Evolutionary conservation across 2,329 filamentous ascomycete genomes (phyloP), one percentile per base, ranked within the genome.

Genomic region (Trichoderma aggressivum): DNA sequence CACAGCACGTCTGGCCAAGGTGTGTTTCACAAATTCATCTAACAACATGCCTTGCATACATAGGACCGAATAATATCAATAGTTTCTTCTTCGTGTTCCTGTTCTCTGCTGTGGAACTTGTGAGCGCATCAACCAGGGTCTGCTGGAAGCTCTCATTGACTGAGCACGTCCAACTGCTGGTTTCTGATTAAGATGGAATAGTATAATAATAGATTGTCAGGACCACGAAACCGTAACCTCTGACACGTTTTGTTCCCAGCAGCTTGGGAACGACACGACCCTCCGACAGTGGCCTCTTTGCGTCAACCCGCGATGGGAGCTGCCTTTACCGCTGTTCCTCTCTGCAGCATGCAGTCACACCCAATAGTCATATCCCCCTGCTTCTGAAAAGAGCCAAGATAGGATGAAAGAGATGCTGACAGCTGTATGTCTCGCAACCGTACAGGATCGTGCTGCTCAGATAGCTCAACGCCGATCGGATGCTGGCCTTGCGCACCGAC

Each of bases 371-470:
- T 56, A 63, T 68, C 32, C 63, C 63, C 58, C 70, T 67, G 58
- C 39, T 30, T 4, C 47, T 36, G 56, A 14, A 43, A 58, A n/a
- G 26, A 21, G 36, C n/a, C 39, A 26, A 24, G 43, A 34, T 71
- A 34, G 70, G 70, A 56, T 67, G 18, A 75, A 47, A 62, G 71
- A 36, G 56, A 32, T 53, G 61, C 68, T 72, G 72, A 72, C 72
- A 71, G 59, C 71, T 73, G 72, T 69, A 70, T 73, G 72, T 73
- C 72, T 73, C 71, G 72, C 71, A 64, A 66, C 58, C 61, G 68
- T 70, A 70, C 63, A 70, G 61, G 71, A 70, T 72, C 71, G 71
- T 67, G 30, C 71, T 63, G 65, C 65, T 72, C 60, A 53, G 39
- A 69, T 50, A 39, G 53, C 43, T 60, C 53, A 72, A 39, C 30